Base-by-base conservation (phyloP, 192 early-diverging fungal species). In the Linnemannia hyalina region DNA sequence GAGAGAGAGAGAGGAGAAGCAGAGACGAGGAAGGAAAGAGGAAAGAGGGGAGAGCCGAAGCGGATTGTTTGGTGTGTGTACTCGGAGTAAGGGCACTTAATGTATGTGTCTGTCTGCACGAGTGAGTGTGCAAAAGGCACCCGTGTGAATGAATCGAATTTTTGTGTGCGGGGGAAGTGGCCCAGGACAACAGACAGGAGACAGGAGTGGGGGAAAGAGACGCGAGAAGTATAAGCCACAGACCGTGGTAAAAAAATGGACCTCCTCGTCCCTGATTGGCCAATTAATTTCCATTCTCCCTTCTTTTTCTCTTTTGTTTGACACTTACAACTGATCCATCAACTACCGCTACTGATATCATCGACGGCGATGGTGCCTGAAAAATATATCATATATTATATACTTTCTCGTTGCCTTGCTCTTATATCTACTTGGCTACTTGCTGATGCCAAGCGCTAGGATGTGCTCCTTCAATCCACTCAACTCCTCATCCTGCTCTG, bases 401-500 rank as follows among this genome's bases (percentile, higher is more conserved):
- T 46, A 46, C 35, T 46, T 46, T 46, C 44, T 46, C 44, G 10
- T 46, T 46, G 10, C 0, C 8, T 57, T 26, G 7, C 60, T 65
- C 0, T 35, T 35, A 35, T 35, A 65, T 35, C 3, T 32, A 29
- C 3, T 4, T 15, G 3, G 60, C 60, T 65, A 70, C 46, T 36
- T 36, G 68, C 20, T 49, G 29, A 75, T 55, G 2, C 80, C 84
- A 8, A 86, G 71, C 4, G 49, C 32, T 13, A 57, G 72, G 8
- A 86, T 35, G 26, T 75, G 74, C 36, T 77, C 71, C 72, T 86
- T 86, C 36, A 86, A 52, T 4, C 35, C 70, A 35, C 75, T 86
- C 52, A 86, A 60, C 54, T 86, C 84, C 40, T 91, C 91, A 75
- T 97, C 96, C 80, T 96, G 96, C 68, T 98, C 97, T 4, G 95